These are phyloP conservation scores for Cyberlindnera meyerae DNA, from an alignment of 805 yeast species.

Conservation along the genomic window DNA sequence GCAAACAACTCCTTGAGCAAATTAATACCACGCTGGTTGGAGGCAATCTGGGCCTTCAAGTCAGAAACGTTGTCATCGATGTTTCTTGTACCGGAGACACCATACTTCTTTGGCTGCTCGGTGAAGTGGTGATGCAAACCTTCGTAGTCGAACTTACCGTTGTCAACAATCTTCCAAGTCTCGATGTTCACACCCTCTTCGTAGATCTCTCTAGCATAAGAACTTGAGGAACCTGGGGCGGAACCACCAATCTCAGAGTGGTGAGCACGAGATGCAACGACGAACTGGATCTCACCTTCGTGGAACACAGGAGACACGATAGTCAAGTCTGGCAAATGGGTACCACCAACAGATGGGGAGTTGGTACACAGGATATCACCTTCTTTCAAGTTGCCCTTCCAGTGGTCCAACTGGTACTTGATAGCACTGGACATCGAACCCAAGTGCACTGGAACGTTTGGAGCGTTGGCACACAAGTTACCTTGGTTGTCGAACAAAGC, in stretches of 20 bases:
- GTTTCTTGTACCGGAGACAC: slow-evolving; percentile 52
- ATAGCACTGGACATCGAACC: slow-evolving; percentile 44
- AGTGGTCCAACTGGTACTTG: slow-evolving; percentile 32
- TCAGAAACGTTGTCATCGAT: slow-evolving; percentile 49
- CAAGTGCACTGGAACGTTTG: slow-evolving; percentile 44
- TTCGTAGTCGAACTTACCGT: slow-evolving; percentile 49
- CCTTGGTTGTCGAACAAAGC: slow-evolving; percentile 44
- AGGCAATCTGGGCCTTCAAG: slow-evolving; percentile 45
- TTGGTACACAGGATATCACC: slow-evolving; percentile 43
- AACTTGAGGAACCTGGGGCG: slow-evolving; percentile 53
- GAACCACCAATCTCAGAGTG: slow-evolving; percentile 88
- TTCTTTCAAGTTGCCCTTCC: slow-evolving; percentile 34
- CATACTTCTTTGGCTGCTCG: slow-evolving; percentile 44
- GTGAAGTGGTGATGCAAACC: slow-evolving; percentile 42
- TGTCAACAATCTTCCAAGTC: slow-evolving; percentile 44
- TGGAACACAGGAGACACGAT: slow-evolving; percentile 52
- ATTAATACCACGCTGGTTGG: slow-evolving; percentile 47
- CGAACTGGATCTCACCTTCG: slow-evolving; percentile 42
- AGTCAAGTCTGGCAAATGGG: slow-evolving; percentile 49
- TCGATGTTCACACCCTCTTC: slow-evolving; percentile 56
- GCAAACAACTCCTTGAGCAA: slow-evolving; percentile 38
- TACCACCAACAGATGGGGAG: slow-evolving; percentile 41
- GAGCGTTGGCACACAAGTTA: slow-evolving; percentile 41
- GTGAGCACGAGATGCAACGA: slow-evolving; percentile 71
- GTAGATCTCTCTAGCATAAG: slow-evolving; percentile 46